Conservation (phyloP, 2,329 filamentous ascomycete species). For the Alternaria viburni region DNA sequence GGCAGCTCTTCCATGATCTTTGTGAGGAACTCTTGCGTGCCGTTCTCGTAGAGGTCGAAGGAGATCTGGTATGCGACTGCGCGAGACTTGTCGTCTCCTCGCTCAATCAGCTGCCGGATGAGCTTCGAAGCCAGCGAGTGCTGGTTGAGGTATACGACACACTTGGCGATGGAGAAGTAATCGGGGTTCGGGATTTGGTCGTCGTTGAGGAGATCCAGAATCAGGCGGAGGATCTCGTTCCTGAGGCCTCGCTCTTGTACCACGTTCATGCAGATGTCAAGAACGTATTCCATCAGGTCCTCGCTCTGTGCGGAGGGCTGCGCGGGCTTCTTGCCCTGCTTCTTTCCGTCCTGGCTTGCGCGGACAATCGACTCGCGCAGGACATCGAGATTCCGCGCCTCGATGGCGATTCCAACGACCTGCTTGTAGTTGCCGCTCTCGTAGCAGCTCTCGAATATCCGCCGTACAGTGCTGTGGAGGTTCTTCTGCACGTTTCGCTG, state of each 20-base stretch:
- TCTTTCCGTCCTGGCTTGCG: conserved; percentile 84
- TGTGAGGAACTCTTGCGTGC: conserved; percentile 92
- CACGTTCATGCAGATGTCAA: conserved; percentile 96
- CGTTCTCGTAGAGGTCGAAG: conserved; percentile 98
- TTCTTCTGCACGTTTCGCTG: conserved; percentile 78
- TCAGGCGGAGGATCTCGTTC: conserved; percentile 82
- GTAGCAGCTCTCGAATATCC: conserved; percentile 90
- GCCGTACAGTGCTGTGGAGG: conserved; percentile 82
- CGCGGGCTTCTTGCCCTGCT: conserved; percentile 63
- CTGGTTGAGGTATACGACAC: conserved; percentile 93
- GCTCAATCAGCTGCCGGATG: conserved; percentile 79
- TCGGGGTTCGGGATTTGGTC: conserved; percentile 91
- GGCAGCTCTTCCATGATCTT: conserved; percentile 87
- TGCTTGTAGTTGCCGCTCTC: conserved; percentile 87
- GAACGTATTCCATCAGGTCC: conserved; percentile 94
- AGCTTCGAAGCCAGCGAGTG: conserved; percentile 89
- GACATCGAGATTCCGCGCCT: conserved; percentile 89
- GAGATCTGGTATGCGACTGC: conserved; percentile 96
- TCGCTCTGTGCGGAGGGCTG: conserved; percentile 71
- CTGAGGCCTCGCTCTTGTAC: conserved; percentile 91
- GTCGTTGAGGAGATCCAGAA: conserved; percentile 93
- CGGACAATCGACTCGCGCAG: conserved; percentile 85
- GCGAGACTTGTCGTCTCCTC: conserved; percentile 77
- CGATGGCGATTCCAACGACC: conserved; percentile 94
- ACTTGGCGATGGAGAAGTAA: conserved; percentile 98